phyloP scores from a whole-genome alignment of 768 basidiomycete species.

The Gloeophyllum trabeum region DNA sequence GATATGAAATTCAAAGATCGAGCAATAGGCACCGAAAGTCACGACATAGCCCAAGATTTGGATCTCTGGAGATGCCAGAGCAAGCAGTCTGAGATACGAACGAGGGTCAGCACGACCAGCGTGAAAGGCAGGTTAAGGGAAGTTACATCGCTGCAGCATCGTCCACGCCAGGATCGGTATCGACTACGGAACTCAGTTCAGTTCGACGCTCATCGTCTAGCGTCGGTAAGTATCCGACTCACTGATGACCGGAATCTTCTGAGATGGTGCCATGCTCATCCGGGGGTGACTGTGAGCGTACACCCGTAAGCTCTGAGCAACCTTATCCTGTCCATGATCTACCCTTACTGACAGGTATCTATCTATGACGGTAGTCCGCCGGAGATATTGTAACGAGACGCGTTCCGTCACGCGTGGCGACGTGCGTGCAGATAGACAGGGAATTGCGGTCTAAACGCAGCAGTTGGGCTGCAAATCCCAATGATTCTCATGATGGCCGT shows the following conservation, averaged over 20 bases:
- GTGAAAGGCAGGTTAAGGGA: background rate
- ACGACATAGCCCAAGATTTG: constrained; percentile 68
- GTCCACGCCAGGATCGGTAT: constrained; percentile 83
- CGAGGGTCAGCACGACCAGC: background rate
- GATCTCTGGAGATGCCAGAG: constrained; percentile 75
- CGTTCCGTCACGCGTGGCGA: too few species aligned
- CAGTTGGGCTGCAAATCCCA: too few species aligned
- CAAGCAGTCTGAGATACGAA: constrained; percentile 45
- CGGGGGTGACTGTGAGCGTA: too few species aligned
- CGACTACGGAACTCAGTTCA: constrained; percentile 35
- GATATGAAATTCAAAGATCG: background rate
- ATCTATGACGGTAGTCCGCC: too few species aligned
- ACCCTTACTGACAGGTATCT: too few species aligned
- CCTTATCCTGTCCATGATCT: too few species aligned
- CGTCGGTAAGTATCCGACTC: constrained; percentile 13
- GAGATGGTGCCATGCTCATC: constrained; percentile 8
- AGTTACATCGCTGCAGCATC: constrained; percentile 69
- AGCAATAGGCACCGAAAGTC: constrained; percentile 45
- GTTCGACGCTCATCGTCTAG: too few species aligned
- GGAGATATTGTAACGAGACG: too few species aligned
- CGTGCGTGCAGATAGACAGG: too few species aligned
- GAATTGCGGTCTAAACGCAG: too few species aligned
- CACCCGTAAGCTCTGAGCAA: too few species aligned
- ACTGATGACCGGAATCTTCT: constrained; percentile 58
- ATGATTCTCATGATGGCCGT: too few species aligned